A percentile compares a stretch with the other conserved stretches of the same genome.
Conservation (phyloP, 495 filamentous ascomycete species). For the Penicillium malachiteum region DNA sequence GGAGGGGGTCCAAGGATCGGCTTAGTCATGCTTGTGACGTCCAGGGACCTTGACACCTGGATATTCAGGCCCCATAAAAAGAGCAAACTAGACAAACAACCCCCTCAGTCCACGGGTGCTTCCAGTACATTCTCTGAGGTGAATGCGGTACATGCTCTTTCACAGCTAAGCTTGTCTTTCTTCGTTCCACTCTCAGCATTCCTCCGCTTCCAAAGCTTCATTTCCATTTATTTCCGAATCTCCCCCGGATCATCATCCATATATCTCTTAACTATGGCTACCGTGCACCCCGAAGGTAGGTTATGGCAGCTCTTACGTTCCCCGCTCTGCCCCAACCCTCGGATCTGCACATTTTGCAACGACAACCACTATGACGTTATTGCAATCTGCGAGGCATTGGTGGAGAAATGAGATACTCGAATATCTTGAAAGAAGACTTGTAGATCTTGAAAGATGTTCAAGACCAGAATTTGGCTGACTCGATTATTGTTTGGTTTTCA, state of each 20-base stretch:
- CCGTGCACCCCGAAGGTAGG: constrained; percentile 43
- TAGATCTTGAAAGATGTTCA: neutral
- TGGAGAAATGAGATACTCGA: neutral
- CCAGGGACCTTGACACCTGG: constrained; percentile 16
- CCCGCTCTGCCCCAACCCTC: constrained; percentile 31
- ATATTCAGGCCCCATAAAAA: neutral
- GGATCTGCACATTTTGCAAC: constrained; percentile 27
- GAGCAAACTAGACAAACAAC: constrained; percentile 39
- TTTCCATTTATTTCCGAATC: neutral
- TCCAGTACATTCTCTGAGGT: constrained; percentile 43
- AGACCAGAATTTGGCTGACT: constrained; percentile 17
- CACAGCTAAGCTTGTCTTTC: constrained; percentile 15
- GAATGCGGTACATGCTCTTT: constrained; percentile 17
- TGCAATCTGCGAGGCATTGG: neutral
- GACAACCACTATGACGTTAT: constrained; percentile 16
- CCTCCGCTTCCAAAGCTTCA: constrained; percentile 10
- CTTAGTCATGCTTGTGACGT: constrained; percentile 24
- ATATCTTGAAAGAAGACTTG: neutral
- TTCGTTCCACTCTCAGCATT: constrained; percentile 13
- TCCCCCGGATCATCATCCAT: neutral
- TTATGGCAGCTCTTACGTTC: constrained; percentile 32
- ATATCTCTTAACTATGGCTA: constrained; percentile 30
- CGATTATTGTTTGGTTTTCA: constrained; percentile 2
- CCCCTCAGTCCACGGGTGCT: constrained; percentile 10
- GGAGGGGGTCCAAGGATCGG: constrained; percentile 7